Evolutionary conservation across 345 rosid genomes (phyloP).

Genomic region (Turritis glabra): DNA sequence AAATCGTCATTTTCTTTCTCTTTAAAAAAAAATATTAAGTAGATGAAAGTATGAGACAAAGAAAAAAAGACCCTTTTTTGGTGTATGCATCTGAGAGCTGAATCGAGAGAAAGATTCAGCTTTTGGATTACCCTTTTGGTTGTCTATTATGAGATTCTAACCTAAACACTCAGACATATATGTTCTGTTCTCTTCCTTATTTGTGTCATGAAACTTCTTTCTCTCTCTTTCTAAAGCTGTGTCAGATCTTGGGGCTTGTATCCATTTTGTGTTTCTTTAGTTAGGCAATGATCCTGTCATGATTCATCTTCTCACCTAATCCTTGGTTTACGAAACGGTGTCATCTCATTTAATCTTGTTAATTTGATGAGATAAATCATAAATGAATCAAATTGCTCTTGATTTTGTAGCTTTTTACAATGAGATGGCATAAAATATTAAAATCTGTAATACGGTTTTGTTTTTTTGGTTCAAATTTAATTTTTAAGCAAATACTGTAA

Average conservation of each 20-base stretch:
- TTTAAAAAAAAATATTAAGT: not conserved
- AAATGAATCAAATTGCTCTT: not conserved
- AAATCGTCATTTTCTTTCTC: not conserved
- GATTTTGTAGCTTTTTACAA: not conserved
- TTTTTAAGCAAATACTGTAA: no score
- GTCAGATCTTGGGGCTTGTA: conserved; percentile 40
- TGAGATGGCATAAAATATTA: conserved; percentile 13
- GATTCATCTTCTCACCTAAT: conserved; percentile 36
- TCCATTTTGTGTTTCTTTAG: conserved; percentile 35
- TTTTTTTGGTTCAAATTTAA: not conserved
- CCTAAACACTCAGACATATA: conserved; percentile 42
- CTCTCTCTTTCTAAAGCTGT: conserved; percentile 31
- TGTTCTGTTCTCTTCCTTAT: conserved; percentile 40
- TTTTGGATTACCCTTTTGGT: conserved; percentile 42
- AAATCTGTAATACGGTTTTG: no score
- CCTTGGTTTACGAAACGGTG: conserved; percentile 11
- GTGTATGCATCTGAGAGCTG: conserved; percentile 33
- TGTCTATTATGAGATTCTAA: conserved; percentile 37
- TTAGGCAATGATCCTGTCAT: conserved; percentile 44
- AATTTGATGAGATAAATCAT: not conserved
- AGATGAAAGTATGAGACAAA: conserved; percentile 21
- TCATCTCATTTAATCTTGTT: conserved; percentile 6
- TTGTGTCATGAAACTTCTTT: conserved; percentile 22
- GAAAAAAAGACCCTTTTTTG: conserved; percentile 14
- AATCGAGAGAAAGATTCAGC: conserved; percentile 38